Base-by-base conservation (phyloP, 2,329 filamentous ascomycete genomes). In the Tolypocladium tropicale region DNA sequence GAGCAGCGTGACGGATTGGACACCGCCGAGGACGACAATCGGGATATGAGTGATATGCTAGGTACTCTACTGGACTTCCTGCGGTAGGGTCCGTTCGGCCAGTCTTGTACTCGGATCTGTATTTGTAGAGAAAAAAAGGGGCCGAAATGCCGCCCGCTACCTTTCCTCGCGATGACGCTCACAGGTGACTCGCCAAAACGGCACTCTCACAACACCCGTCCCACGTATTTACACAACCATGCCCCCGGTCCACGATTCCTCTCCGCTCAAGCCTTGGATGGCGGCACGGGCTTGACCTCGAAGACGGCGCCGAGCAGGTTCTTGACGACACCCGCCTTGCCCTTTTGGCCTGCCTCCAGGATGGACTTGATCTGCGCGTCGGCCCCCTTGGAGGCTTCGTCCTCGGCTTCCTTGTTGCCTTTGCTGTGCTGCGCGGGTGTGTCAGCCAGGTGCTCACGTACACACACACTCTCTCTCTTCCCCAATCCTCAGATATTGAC, bases 271-370 rank as follows among this genome's bases (percentile, higher is more conserved):
- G 66, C 65, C 54, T 64, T 59, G 52, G 59, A 48, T 7, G 76
- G 76, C 16, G 78, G 63, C 60, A 88, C 80, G 16, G 92, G 88
- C 72, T 90, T 85, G 60, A 93, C 87, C 61, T 93, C 85, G 63
- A 90, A 86, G 39, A 96, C 90, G n/a, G 89, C 90, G 61, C 83
- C 81, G 63, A 97, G 81, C 62, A 99, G 77, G 68, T 95, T 87
- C 63, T 89, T 83, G 54, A 96, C 80, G 21, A 99, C 92, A 70
- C 88, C 81, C 62, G 81, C 80, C 68, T 91, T 89, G 61, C 83
- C 84, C 78, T 91, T 88, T 72, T 88, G 82, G 59, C 92, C 93
- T 36, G 90, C 84, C 55, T 79, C 80, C 71, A 89, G 82, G 70
- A 97, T 97, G 72, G 89, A 85, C 72, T 85, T 81, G 65, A 97